These are phyloP conservation scores for Cyclanthera cordifolia DNA, from an alignment of 306 rosid genomes.

Conservation along the genomic window DNA sequence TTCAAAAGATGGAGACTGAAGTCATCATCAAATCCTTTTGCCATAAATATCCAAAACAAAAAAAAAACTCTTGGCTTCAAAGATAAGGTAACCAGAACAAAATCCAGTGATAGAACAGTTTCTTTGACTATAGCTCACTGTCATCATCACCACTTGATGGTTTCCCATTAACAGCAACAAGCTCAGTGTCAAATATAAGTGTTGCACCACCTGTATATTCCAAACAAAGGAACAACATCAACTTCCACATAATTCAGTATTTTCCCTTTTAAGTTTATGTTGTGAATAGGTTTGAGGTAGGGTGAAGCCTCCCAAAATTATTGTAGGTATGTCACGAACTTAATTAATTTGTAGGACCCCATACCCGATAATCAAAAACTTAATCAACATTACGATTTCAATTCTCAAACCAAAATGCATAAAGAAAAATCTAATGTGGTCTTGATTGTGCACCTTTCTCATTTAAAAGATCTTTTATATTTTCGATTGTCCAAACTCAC, in stretches of 20 bases:
- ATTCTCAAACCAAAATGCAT: background rate
- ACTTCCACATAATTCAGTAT: background rate
- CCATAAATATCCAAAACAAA: background rate
- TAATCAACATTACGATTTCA: background rate
- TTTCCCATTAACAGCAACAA: constrained; percentile 69
- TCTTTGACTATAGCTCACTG: background rate
- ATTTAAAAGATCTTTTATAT: too few species aligned
- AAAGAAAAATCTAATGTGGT: background rate
- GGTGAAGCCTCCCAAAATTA: background rate
- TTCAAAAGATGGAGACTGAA: background rate
- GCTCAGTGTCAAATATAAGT: constrained; percentile 84
- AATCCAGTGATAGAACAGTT: background rate
- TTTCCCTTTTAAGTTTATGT: background rate
- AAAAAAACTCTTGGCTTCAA: background rate
- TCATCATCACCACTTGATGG: constrained; percentile 12
- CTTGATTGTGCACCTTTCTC: background rate
- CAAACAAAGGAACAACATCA: background rate
- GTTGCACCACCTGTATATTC: constrained; percentile 76
- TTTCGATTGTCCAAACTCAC: too few species aligned
- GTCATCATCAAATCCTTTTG: background rate
- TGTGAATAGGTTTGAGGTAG: background rate
- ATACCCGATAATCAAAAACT: background rate
- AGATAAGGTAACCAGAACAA: background rate
- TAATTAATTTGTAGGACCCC: background rate
- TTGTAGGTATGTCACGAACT: background rate